These are phyloP conservation scores for Dillenia suffruticosa DNA, from an alignment of 164 flowering plant species.

Conservation along the genomic window DNA sequence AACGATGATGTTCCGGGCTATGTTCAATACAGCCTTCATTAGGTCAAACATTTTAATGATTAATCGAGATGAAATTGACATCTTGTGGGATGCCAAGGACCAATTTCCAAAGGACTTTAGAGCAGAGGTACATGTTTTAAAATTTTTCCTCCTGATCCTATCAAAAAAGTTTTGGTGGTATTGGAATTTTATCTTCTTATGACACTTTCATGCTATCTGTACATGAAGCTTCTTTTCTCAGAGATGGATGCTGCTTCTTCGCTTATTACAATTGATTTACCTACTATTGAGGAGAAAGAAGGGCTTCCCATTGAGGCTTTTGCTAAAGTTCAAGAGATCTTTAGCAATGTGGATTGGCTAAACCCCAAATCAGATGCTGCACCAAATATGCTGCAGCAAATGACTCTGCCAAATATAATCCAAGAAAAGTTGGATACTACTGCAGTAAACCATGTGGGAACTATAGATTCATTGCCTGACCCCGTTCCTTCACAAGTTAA, in stretches of 20 bases:
- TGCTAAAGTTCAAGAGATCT: constrained; percentile 75
- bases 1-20: constrained; percentile 75
- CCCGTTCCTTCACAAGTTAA: constrained; percentile 16
- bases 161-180: constrained; percentile 25
- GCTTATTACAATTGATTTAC: constrained; percentile 41
- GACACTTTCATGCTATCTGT: constrained; percentile 11
- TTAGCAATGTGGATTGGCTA: constrained; percentile 69
- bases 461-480: constrained; percentile 16
- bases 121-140: constrained; percentile 68
- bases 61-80: constrained; percentile 82
- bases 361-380: constrained; percentile 60
- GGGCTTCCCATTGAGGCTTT: constrained; percentile 94
- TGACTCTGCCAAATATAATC: constrained; percentile 35
- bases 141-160: constrained; percentile 36
- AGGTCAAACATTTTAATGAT: constrained; percentile 90
- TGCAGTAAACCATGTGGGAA: constrained; percentile 19
- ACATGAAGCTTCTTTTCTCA: constrained; percentile 72
- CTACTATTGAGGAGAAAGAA: constrained; percentile 59
- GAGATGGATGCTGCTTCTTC: constrained; percentile 79
- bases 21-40: constrained; percentile 92
- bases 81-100: constrained; percentile 72
- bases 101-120: constrained; percentile 79
- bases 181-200: constrained; percentile 27
- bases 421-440: constrained; percentile 38
- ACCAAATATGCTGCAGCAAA: constrained; percentile 42